Evolutionary conservation across 2,329 filamentous ascomycete species (phyloP).

Genomic region (Juglanconis oblonga): DNA sequence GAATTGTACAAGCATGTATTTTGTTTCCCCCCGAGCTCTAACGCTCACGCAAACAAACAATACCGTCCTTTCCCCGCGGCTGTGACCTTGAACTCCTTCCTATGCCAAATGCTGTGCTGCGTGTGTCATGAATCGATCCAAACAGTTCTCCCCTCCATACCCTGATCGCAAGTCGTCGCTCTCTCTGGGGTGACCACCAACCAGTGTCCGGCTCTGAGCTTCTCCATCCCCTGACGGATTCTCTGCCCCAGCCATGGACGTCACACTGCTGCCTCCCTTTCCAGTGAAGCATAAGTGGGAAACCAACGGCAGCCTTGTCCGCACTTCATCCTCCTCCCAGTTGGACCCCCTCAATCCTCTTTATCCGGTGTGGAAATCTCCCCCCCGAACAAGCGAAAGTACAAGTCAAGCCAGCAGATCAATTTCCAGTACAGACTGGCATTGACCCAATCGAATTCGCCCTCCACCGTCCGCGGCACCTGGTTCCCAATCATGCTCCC

Average conservation of each 20-base stretch:
- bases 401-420: conserved; percentile 60
- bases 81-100: conserved; percentile 1
- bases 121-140: not conserved
- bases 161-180: not conserved
- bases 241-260: no score
- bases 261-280: no score
- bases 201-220: not conserved
- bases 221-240: no score
- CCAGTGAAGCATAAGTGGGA: no score
- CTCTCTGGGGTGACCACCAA: not conserved
- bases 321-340: not conserved
- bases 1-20: not conserved
- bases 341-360: conserved; percentile 47
- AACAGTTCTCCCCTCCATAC: not conserved
- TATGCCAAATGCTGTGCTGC: conserved; percentile 2
- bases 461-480: conserved; percentile 69
- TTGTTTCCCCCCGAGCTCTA: not conserved
- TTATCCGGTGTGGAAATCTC: conserved; percentile 57
- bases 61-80: not conserved
- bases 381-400: conserved; percentile 56
- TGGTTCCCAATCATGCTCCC: conserved; percentile 71
- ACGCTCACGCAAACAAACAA: not conserved
- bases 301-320: no score
- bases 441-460: conserved; percentile 72
- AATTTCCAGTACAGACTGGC: conserved; percentile 67